Evolutionary conservation across 345 rosid species (phyloP), one percentile per base, ranked within the genome.

Genomic region (Hibiscus mutabilis): DNA sequence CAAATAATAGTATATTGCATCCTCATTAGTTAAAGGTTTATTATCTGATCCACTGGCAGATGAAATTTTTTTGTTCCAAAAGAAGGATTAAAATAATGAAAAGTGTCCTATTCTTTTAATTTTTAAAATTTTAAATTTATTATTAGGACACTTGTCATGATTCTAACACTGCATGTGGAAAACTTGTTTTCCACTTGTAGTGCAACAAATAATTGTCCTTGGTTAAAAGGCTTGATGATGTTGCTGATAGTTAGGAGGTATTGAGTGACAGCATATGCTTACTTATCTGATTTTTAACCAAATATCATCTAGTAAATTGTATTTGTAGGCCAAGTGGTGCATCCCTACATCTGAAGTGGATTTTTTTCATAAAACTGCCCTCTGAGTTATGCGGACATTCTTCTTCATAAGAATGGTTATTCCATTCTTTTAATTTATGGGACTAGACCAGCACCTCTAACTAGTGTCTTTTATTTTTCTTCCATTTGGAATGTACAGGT

Each of bases 401-500:
- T 64, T 42, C 12, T 11, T 15, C n/a, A 21, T 49, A 47, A 35
- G 11, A n/a, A 49, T 51, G 18, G 24, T n/a, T 33, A 51, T 68
- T 29, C 33, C 16, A n/a, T 11, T 42, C 3, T 51, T 29, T 51
- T 68, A n/a, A 49, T 51, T 29, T 68, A 4, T 3, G 22, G 13
- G 57, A 47, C 24, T 66, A 5, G 49, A 22, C 25, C 4, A 27
- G 33, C 59, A 14, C 42, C 59, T 60, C 40, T 16, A 51, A 51
- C 42, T 31, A 53, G 60, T 71, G 65, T 70, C 47, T 44, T 52
- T 37, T 74, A 21, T 16, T 72, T 8, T 67, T 40, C 15, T 25
- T 59, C 53, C 40, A 9, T 57, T 61, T 75, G 75, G 37, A 49
- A 44, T 42, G 70, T 66, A 10, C 76, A 94, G 99, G 99, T 95